phyloP scores from a whole-genome alignment of 352 stramenopile genomes.

The Phytopythium boreale region DNA sequence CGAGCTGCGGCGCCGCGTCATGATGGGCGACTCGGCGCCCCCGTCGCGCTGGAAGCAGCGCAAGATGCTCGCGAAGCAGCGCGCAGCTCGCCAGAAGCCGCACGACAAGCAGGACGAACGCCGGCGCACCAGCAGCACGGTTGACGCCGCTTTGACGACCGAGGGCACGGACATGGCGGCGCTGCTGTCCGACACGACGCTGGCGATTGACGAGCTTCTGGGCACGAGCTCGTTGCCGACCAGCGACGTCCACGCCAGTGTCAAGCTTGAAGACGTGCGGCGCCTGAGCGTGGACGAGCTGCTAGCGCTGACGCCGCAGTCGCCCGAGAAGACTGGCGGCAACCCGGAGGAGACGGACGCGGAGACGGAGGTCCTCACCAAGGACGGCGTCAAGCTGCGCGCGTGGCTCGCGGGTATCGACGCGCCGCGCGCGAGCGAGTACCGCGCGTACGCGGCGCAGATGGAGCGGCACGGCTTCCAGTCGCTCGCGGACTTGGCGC shows the following conservation, averaged over 20 bases:
- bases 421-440: constrained; percentile 38
- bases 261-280: constrained; percentile 37
- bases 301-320: constrained; percentile 23
- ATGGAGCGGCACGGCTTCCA: constrained; percentile 70
- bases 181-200: constrained; percentile 46
- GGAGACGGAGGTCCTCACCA: constrained; percentile 14
- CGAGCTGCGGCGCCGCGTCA: constrained; percentile 64
- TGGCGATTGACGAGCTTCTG: constrained; percentile 47
- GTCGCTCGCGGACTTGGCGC: constrained; percentile 47
- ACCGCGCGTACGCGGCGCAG: constrained; percentile 48
- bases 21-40: constrained; percentile 36
- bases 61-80: constrained; percentile 29
- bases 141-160: constrained; percentile 13
- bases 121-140: constrained; percentile 11
- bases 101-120: constrained; percentile 13
- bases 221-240: constrained; percentile 15
- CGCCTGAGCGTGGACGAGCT: constrained; percentile 58
- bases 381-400: constrained; percentile 26
- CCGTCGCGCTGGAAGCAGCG: constrained; percentile 38
- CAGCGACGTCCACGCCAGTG: constrained; percentile 19
- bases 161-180: constrained; percentile 12
- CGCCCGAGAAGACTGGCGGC: constrained; percentile 33
- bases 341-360: constrained; percentile 26
- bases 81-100: not conserved
- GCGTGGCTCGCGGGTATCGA: constrained; percentile 62